Percentiles rank a stretch among this genome's conserved stretches.
phyloP scores from a whole-genome alignment of 129 eudicot species.

The Escallonia herrerae region DNA sequence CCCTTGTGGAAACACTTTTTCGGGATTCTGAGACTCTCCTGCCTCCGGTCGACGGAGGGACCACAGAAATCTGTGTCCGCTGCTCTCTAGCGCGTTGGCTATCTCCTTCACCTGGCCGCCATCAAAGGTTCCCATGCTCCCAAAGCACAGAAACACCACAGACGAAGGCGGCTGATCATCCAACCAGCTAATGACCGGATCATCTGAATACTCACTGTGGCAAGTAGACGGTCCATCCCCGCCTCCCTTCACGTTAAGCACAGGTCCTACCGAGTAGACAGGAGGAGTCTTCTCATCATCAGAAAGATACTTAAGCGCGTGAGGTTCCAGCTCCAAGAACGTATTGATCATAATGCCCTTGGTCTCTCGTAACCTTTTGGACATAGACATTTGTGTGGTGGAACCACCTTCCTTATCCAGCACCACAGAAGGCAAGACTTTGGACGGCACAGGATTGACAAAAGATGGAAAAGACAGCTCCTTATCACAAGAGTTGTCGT shows the following conservation, averaged over 20 bases:
- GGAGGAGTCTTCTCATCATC: constrained; percentile 12
- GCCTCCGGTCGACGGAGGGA: constrained; percentile 27
- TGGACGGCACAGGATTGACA: constrained; percentile 7
- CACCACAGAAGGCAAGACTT: constrained; percentile 10
- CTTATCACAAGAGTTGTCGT: neutral
- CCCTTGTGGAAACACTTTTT: constrained; percentile 31
- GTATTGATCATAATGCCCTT: constrained; percentile 31
- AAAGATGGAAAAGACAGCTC: constrained; percentile 16
- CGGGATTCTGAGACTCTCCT: constrained; percentile 13
- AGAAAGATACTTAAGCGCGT: constrained; percentile 17
- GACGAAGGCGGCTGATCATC: constrained; percentile 32
- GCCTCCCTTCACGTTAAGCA: constrained; percentile 15
- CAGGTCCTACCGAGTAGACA: constrained; percentile 34
- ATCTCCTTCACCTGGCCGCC: constrained; percentile 31
- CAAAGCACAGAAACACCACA: constrained; percentile 51
- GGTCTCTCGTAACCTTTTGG: constrained; percentile 9
- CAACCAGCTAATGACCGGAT: constrained; percentile 18
- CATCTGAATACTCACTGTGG: neutral
- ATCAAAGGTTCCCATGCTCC: constrained; percentile 42
- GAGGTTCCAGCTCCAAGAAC: constrained; percentile 28
- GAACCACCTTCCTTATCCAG: neutral
- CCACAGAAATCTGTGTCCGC: constrained; percentile 34
- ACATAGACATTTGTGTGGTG: neutral
- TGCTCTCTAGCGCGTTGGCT: constrained; percentile 29
- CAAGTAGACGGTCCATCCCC: neutral